A percentile compares a stretch with the other conserved stretches of the same genome.
These are phyloP conservation scores for Earliella scabrosa DNA, from an alignment of 1,284 basidiomycete genomes.

Conservation along the genomic window DNA sequence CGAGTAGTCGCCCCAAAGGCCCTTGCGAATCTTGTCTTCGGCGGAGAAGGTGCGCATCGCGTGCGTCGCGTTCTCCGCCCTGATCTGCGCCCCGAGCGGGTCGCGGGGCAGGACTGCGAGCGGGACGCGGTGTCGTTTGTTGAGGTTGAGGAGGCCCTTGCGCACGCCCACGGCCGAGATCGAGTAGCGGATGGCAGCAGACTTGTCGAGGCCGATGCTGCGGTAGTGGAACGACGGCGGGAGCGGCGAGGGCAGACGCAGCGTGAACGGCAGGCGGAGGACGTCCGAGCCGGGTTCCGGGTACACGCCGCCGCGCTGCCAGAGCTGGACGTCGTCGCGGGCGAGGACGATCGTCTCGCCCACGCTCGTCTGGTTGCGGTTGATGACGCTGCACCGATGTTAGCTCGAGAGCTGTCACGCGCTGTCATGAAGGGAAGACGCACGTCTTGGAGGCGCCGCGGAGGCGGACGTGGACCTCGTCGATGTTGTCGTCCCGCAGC, in stretches of 20 bases:
- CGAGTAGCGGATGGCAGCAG: conserved; percentile 19
- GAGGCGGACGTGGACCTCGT: conserved; percentile 29
- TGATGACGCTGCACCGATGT: no score
- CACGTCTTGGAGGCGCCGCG: conserved; percentile 26
- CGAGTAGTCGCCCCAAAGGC: conserved; percentile 28
- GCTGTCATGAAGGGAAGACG: no score
- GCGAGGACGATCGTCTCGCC: no score
- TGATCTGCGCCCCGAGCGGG: conserved; percentile 9
- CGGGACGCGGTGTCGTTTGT: conserved; percentile 15
- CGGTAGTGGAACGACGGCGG: conserved; percentile 29
- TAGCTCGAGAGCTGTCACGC: no score
- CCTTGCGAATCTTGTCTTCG: conserved; percentile 22
- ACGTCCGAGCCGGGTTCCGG: conserved; percentile 25
- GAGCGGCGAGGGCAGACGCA: conserved; percentile 21
- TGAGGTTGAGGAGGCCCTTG: conserved; percentile 14
- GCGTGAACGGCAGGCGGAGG: conserved; percentile 27
- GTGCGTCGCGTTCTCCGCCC: background rate
- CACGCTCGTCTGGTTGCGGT: no score
- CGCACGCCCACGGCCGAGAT: conserved; percentile 27
- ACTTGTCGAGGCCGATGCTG: background rate
- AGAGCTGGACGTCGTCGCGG: conserved; percentile 11
- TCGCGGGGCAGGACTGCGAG: conserved; percentile 27
- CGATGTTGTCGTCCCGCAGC: conserved; percentile 23
- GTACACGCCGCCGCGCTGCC: conserved; percentile 25
- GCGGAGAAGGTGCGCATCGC: conserved; percentile 10